phyloP scores from a whole-genome alignment of 163 green algal species.

The Chlamydomonas reinhardtii region DNA sequence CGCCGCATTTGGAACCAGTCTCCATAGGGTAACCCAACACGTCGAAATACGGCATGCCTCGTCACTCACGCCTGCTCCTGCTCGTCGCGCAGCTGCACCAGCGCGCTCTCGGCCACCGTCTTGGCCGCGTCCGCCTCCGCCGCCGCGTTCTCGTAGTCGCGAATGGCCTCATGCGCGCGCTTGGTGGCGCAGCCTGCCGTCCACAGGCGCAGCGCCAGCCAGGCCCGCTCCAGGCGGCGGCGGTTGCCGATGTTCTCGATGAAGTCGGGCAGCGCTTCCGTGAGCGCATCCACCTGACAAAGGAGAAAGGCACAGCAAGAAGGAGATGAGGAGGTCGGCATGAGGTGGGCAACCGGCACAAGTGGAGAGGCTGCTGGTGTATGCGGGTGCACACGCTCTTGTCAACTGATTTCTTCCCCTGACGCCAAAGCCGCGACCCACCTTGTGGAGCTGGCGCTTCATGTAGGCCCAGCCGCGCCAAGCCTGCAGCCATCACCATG shows the following conservation, averaged over 20 bases:
- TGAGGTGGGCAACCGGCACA: too few relatives aligned
- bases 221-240: conserved; percentile 60
- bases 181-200: neutral
- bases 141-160: conserved; percentile 32
- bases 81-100: conserved; percentile 4
- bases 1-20: too few relatives aligned
- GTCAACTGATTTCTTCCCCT: too few relatives aligned
- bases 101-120: conserved; percentile 29
- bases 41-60: too few relatives aligned
- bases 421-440: neutral
- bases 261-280: conserved; percentile 47
- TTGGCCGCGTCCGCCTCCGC: conserved; percentile 12
- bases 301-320: too few relatives aligned
- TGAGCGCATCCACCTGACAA: conserved; percentile 55
- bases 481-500: neutral
- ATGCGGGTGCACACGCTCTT: too few relatives aligned
- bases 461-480: conserved; percentile 36
- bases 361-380: too few relatives aligned
- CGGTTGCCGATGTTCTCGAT: conserved; percentile 56
- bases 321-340: too few relatives aligned
- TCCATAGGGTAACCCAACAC: too few relatives aligned
- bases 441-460: conserved; percentile 32
- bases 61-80: neutral
- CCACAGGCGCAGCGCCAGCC: conserved; percentile 58
- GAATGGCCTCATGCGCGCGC: conserved; percentile 38